Evolutionary conservation across 2,329 filamentous ascomycete species (phyloP), one percentile per base, ranked within the genome.

Genomic region (Cladophialophora chaetospira): DNA sequence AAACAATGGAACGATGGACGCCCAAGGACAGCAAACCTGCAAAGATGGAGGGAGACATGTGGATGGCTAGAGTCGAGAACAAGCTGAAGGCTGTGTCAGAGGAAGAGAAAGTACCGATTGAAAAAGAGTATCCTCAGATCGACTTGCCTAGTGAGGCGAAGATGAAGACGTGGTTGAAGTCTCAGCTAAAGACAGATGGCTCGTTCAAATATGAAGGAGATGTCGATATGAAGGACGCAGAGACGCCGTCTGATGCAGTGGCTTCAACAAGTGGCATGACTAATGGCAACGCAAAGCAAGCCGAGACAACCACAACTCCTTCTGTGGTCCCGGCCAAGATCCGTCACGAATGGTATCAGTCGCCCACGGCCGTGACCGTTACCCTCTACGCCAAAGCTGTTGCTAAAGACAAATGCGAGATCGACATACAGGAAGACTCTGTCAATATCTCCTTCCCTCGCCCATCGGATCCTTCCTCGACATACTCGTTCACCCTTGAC

Each of bases 341-440:
- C 63, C 80, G 85, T 54, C 79, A 87, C 65, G 86, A 88, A 57
- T 89, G 84, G 84, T 88, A 87, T 65, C 85, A 88, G 66, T 84
- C 79, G 43, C 73, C 73, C 13, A 79, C 83, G n/a, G 79, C 72
- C 9, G 79, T 88, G 49, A 82, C 82, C 25, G 77, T 88, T 64
- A 85, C 82, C 0, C 74, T 89, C n/a, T 79, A 88, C 49, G 84
- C 82, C 2, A 88, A 87, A 68, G 83, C 82, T 9, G 78, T 87
- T 66, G 53, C 65, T 60, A 63, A 55, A 42, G 50, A 43, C 29
- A 53, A 31, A 17, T 52, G 51, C 43, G 56, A 65, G 51, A 55
- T 59, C 43, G 45, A 55, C 53, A 65, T 66, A 63, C 51, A 61
- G 17, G 63, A 62, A 66, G 57, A 58, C 36, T 60, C 83, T 70